Evolutionary conservation across 441 rosid genomes (phyloP).

Genomic region (Daphne laureola): DNA sequence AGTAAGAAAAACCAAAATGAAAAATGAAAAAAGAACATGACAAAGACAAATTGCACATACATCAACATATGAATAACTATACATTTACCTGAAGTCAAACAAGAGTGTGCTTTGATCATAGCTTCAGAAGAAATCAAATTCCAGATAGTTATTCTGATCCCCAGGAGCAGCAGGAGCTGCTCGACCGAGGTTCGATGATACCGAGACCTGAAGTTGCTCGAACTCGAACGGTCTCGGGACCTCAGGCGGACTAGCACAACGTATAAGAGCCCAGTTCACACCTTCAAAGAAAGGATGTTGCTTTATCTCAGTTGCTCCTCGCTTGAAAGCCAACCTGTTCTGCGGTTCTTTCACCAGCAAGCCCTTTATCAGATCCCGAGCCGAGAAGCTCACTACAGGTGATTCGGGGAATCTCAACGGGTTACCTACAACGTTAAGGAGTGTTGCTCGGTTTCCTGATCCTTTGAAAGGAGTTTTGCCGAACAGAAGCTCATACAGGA

Average conservation of each 20-base stretch:
- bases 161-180: constrained; percentile 18
- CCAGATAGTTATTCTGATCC: constrained; percentile 58
- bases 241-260: constrained; percentile 76
- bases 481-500: constrained; percentile 55
- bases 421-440: constrained; percentile 62
- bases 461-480: constrained; percentile 75
- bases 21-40: no score
- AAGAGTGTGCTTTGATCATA: constrained; percentile 7
- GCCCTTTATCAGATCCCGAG: constrained; percentile 61
- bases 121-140: constrained; percentile 74
- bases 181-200: constrained; percentile 29
- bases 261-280: constrained; percentile 64
- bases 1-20: no score
- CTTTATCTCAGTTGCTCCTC: constrained; percentile 67
- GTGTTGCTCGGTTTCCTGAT: constrained; percentile 57
- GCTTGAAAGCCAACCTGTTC: constrained; percentile 51
- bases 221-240: constrained; percentile 46
- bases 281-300: constrained; percentile 73
- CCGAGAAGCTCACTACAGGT: constrained; percentile 57
- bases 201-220: constrained; percentile 33
- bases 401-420: constrained; percentile 63
- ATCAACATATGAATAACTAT: constrained; percentile 12
- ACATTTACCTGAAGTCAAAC: constrained; percentile 11
- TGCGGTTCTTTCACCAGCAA: constrained; percentile 70
- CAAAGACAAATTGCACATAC: constrained; percentile 9